phyloP scores from a whole-genome alignment of 306 rosid species.

The Astragalus glycyphyllos region DNA sequence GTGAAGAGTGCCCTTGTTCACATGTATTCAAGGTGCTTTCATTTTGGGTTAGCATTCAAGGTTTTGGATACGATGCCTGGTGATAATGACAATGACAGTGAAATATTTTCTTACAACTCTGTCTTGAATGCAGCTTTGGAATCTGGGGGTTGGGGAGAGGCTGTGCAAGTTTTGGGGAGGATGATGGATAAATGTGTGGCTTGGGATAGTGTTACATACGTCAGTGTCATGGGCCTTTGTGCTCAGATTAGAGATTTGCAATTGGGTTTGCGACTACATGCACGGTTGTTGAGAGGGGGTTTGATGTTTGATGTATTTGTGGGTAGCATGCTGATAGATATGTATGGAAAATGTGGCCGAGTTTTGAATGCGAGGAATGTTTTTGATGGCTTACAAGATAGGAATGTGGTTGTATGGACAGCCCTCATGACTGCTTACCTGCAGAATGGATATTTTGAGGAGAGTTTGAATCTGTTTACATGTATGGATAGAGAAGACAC shows the following conservation, averaged over 20 bases:
- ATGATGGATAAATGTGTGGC: slow-evolving; percentile 48
- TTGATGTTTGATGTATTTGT: slow-evolving; percentile 53
- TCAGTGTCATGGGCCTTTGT: slow-evolving; percentile 59
- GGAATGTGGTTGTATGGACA: slow-evolving; percentile 69
- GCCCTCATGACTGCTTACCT: slow-evolving; percentile 63
- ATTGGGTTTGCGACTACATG: slow-evolving; percentile 61
- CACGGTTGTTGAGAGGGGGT: slow-evolving; percentile 53
- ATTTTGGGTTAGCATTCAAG: slow-evolving; percentile 50
- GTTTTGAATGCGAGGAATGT: slow-evolving; percentile 51
- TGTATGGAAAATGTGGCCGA: slow-evolving; percentile 73
- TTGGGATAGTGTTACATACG: slow-evolving; percentile 67
- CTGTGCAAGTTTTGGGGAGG: slow-evolving; percentile 51
- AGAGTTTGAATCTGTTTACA: slow-evolving; percentile 53
- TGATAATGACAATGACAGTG: slow-evolving; percentile 2
- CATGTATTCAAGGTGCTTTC: slow-evolving; percentile 60
- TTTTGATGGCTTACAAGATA: slow-evolving; percentile 49
- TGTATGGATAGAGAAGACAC: slow-evolving; percentile 56
- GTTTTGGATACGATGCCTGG: slow-evolving; percentile 49
- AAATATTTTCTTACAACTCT: slow-evolving; percentile 58
- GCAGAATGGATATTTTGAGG: slow-evolving; percentile 67
- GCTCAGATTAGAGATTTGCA: slow-evolving; percentile 58
- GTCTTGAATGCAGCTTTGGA: slow-evolving; percentile 57
- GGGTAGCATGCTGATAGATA: slow-evolving; percentile 60
- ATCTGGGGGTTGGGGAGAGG: slow-evolving; percentile 47
- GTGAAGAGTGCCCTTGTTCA: slow-evolving; percentile 71